A percentile compares a stretch with the other conserved stretches of the same genome.
These are phyloP conservation scores for Paulownia fortunei DNA, from an alignment of 257 asterid genomes.

Conservation along the genomic window DNA sequence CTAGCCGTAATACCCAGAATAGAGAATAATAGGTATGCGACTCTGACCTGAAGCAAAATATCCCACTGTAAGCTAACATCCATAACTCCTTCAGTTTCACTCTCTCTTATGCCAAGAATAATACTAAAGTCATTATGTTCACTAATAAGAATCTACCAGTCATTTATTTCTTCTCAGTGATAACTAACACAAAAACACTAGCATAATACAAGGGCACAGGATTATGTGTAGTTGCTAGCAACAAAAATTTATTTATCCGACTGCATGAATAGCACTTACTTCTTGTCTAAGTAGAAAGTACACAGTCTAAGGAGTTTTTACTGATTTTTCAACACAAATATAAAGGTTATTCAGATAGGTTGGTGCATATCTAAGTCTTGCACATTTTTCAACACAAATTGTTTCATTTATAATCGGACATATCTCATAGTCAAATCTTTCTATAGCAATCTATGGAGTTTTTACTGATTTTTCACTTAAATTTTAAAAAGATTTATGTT, in stretches of 20 bases:
- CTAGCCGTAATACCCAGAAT: conserved; percentile 14
- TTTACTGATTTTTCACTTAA: not conserved
- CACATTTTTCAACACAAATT: not conserved
- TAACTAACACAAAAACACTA: not conserved
- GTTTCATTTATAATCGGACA: not conserved
- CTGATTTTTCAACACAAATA: too few species aligned
- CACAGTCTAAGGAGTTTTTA: too few species aligned
- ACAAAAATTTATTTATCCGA: not conserved
- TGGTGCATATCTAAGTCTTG: not conserved
- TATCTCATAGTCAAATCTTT: not conserved
- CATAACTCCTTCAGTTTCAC: not conserved
- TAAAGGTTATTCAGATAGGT: not conserved
- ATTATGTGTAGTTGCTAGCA: not conserved
- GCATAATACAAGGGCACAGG: not conserved
- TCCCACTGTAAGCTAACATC: conserved; percentile 12
- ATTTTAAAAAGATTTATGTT: not conserved
- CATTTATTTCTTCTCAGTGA: not conserved
- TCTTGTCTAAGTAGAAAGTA: not conserved
- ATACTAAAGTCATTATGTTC: not conserved
- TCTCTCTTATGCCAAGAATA: conserved; percentile 9
- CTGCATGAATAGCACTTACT: not conserved
- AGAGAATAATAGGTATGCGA: not conserved
- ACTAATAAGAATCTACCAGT: not conserved
- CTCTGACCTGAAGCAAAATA: not conserved
- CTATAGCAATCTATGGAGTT: not conserved